These are phyloP conservation scores for Cordyceps pruinosa DNA, from an alignment of 2,329 filamentous ascomycete genomes.

Conservation along the genomic window DNA sequence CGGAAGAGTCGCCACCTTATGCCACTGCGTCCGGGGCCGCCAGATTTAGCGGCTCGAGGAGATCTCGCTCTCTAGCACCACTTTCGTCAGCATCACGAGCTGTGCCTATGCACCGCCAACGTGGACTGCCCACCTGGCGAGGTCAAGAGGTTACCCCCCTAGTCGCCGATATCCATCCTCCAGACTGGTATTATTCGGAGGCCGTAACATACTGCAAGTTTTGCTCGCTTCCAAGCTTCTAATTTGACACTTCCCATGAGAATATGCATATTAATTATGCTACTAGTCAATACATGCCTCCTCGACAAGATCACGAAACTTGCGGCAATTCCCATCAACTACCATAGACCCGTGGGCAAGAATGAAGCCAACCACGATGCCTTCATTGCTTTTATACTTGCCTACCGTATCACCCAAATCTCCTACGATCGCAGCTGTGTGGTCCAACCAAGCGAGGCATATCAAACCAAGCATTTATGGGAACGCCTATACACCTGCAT, in stretches of 20 bases:
- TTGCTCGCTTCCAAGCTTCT: background rate
- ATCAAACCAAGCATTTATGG: background rate
- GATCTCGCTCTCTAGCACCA: background rate
- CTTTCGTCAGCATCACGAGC: background rate
- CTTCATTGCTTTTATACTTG: background rate
- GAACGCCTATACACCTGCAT: slow-evolving; percentile 1
- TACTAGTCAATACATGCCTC: background rate
- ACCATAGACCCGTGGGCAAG: background rate
- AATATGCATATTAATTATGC: background rate
- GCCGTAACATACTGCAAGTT: background rate
- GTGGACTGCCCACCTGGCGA: background rate
- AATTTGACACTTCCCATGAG: background rate
- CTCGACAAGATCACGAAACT: background rate
- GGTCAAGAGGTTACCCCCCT: background rate
- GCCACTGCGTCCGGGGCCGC: background rate
- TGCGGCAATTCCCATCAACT: background rate
- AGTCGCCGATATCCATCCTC: background rate
- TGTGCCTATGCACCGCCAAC: background rate
- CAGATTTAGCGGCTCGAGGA: background rate
- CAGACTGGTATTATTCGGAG: background rate
- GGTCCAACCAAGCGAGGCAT: background rate
- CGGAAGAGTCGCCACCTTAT: background rate
- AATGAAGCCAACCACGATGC: background rate
- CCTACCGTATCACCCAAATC: background rate
- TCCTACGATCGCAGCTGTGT: background rate